Percentiles rank a stretch among this genome's conserved stretches.
Conservation (phyloP, 202 grass and related monocot species). For the Schoenoplectus tabernaemontani region DNA sequence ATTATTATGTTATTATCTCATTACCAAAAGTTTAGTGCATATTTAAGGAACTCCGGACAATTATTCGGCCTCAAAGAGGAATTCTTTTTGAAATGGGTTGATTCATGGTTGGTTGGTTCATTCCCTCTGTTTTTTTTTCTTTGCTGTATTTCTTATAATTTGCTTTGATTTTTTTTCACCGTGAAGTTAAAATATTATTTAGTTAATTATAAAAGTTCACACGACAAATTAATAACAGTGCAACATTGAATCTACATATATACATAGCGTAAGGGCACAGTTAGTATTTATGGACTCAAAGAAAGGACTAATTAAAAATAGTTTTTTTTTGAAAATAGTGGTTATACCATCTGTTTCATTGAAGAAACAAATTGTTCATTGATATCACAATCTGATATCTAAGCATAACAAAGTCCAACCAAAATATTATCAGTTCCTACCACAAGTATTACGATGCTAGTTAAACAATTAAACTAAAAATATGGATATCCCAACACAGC, state of each 20-base stretch:
- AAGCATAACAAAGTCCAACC: no score
- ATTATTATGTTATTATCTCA: neutral
- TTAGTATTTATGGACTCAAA: neutral
- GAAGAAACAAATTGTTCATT: no score
- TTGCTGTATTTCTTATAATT: no score
- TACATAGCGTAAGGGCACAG: neutral
- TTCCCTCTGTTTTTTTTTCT: neutral
- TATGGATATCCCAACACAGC: no score
- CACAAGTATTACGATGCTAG: no score
- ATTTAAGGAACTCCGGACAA: neutral
- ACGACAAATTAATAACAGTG: neutral
- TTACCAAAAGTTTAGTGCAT: neutral
- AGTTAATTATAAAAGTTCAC: neutral
- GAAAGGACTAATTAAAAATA: neutral
- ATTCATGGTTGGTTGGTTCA: neutral
- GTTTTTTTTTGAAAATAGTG: neutral
- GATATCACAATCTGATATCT: no score
- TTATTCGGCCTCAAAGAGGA: neutral
- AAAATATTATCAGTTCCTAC: no score
- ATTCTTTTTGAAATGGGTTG: neutral
- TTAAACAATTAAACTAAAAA: no score
- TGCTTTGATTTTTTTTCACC: neutral
- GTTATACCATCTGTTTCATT: no score
- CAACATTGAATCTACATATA: neutral
- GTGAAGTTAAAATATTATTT: neutral